phyloP scores from a whole-genome alignment of 805 yeast species.

The Candida ficus region DNA sequence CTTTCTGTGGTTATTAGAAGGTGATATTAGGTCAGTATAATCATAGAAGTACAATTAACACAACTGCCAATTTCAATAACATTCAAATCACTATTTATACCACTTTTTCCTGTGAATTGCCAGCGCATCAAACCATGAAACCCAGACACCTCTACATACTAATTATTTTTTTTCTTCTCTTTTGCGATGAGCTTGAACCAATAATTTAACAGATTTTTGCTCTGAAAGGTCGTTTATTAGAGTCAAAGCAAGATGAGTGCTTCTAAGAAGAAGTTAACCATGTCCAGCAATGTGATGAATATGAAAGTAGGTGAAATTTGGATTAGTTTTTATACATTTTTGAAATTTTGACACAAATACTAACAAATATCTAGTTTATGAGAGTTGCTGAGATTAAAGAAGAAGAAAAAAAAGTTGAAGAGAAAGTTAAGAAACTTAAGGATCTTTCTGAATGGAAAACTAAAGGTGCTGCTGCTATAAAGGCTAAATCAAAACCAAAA shows the following conservation, averaged over 20 bases:
- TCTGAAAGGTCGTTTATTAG: too few species aligned
- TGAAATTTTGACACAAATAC: neutral
- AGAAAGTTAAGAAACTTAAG: constrained; percentile 32
- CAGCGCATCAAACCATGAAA: neutral
- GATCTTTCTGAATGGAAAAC: constrained; percentile 36
- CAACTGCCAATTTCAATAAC: too few species aligned
- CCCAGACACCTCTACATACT: neutral
- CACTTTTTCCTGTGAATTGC: too few species aligned
- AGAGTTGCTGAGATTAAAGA: constrained; percentile 35
- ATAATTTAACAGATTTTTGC: too few species aligned
- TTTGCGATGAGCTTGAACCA: too few species aligned
- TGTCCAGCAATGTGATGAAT: constrained; percentile 71
- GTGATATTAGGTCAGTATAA: too few species aligned
- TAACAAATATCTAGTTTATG: constrained; percentile 42
- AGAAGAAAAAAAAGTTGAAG: constrained; percentile 30
- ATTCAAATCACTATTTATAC: too few species aligned
- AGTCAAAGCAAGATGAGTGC: constrained; percentile 8
- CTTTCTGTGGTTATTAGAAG: too few species aligned
- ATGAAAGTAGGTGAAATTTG: constrained; percentile 42
- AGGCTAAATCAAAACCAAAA: constrained; percentile 26
- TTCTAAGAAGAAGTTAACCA: constrained; percentile 22
- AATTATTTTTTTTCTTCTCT: neutral
- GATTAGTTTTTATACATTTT: too few species aligned
- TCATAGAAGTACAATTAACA: too few species aligned
- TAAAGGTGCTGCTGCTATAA: constrained; percentile 22